phyloP scores from a whole-genome alignment of 2,329 filamentous ascomycete species.

The Colletotrichum sp. region DNA sequence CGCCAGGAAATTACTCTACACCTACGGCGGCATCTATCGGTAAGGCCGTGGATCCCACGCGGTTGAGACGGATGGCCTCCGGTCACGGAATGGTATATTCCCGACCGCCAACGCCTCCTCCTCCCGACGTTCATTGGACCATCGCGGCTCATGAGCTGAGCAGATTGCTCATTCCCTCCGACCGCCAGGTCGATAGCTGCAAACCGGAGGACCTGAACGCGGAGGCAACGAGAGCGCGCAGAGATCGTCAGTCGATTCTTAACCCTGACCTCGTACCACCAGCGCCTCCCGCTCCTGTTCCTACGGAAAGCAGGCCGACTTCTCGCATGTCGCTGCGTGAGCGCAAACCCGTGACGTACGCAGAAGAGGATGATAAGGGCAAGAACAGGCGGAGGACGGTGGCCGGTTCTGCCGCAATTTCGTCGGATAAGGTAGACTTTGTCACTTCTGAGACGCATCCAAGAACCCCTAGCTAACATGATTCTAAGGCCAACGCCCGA shows the following conservation, averaged over 20 bases:
- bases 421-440: constrained; percentile 45
- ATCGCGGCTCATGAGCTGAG: constrained; percentile 83
- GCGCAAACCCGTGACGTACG: constrained; percentile 63
- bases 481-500: constrained; percentile 35
- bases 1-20: constrained; percentile 78
- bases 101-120: constrained; percentile 67
- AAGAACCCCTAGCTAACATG: constrained; percentile 16
- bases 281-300: constrained; percentile 24
- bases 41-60: constrained; percentile 74
- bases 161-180: constrained; percentile 79
- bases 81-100: constrained; percentile 45
- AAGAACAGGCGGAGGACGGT: constrained; percentile 67
- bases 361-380: constrained; percentile 46
- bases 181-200: constrained; percentile 78
- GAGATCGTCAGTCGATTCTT: constrained; percentile 67
- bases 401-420: constrained; percentile 53
- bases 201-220: constrained; percentile 79
- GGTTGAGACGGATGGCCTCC: constrained; percentile 68
- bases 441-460: background rate
- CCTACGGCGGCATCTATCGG: constrained; percentile 88
- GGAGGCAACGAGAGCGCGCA: constrained; percentile 66
- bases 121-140: constrained; percentile 85
- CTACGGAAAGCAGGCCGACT: constrained; percentile 49
- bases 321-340: constrained; percentile 75
- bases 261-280: constrained; percentile 38